Evolutionary conservation across 805 yeast species (phyloP).

Genomic region (Isabelozyma pseudorhagii): DNA sequence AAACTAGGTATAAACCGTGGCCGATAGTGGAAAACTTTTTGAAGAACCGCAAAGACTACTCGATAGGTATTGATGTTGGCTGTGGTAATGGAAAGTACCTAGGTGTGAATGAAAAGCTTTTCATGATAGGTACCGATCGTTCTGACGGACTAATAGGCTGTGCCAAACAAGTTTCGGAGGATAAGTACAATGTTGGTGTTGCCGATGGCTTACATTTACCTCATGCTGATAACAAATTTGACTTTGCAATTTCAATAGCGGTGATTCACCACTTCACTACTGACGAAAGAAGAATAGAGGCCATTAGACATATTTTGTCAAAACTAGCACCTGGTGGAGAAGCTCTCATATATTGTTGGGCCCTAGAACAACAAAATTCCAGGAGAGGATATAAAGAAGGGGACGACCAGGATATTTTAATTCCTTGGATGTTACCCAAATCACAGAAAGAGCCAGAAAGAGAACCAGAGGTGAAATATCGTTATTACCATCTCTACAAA

Average conservation of each 20-base stretch:
- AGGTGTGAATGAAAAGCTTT: conserved; percentile 63
- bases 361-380: conserved; percentile 83
- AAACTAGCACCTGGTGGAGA: conserved; percentile 59
- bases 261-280: conserved; percentile 96
- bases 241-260: conserved; percentile 93
- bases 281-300: conserved; percentile 69
- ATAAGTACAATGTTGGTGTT: conserved; percentile 56
- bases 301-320: conserved; percentile 65
- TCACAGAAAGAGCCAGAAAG: conserved; percentile 28
- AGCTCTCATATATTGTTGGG: conserved; percentile 92
- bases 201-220: conserved; percentile 74
- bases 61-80: conserved; percentile 88
- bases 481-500: conserved; percentile 85
- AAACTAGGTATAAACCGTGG: conserved; percentile 96
- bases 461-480: conserved; percentile 55
- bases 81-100: conserved; percentile 97
- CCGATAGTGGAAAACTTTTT: conserved; percentile 84
- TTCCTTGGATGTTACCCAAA: conserved; percentile 86
- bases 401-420: conserved; percentile 88
- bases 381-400: conserved; percentile 90
- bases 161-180: conserved; percentile 45
- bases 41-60: conserved; percentile 42
- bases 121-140: conserved; percentile 70
- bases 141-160: conserved; percentile 68
- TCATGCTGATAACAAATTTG: conserved; percentile 40